Percentiles rank a stretch among this genome's conserved stretches.
These are phyloP conservation scores for Cruciata laevipes DNA, from an alignment of 257 asterid genomes.

Conservation along the genomic window DNA sequence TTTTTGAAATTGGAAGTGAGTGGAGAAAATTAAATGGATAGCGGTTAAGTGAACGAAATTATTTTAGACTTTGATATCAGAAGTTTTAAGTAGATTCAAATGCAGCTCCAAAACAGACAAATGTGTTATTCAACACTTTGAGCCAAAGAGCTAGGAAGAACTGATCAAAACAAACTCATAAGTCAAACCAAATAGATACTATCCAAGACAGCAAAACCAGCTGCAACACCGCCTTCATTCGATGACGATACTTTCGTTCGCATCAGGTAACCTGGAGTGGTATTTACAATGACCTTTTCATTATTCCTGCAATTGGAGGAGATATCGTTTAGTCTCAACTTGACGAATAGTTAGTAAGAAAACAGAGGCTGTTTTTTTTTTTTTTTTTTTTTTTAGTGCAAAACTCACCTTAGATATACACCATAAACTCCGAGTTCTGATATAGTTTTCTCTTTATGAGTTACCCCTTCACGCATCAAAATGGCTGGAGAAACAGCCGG, in stretches of 20 bases:
- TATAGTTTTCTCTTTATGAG: conserved; percentile 58
- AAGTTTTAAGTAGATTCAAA: no score
- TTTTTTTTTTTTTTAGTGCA: neutral
- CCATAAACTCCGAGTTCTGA: conserved; percentile 88
- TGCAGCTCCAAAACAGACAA: no score
- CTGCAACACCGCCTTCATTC: conserved; percentile 95
- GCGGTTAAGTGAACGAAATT: no score
- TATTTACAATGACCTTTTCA: conserved; percentile 45
- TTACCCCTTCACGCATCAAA: conserved; percentile 66
- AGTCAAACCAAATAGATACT: conserved; percentile 73
- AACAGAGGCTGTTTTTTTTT: neutral
- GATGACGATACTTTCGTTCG: conserved; percentile 95
- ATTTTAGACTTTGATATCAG: no score
- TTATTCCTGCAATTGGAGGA: conserved; percentile 47
- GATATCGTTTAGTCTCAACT: neutral
- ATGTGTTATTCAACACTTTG: neutral
- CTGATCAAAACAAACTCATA: neutral
- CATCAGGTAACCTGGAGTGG: conserved; percentile 73
- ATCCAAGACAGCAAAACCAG: conserved; percentile 91
- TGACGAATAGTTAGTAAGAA: neutral
- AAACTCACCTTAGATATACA: conserved; percentile 66
- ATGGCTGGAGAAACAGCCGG: conserved; percentile 67
- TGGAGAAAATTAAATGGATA: no score
- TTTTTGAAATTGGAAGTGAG: no score
- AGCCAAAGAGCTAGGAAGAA: neutral